These are phyloP conservation scores for Suhomyces prunicola DNA, from an alignment of 805 yeast genomes.

Conservation along the genomic window DNA sequence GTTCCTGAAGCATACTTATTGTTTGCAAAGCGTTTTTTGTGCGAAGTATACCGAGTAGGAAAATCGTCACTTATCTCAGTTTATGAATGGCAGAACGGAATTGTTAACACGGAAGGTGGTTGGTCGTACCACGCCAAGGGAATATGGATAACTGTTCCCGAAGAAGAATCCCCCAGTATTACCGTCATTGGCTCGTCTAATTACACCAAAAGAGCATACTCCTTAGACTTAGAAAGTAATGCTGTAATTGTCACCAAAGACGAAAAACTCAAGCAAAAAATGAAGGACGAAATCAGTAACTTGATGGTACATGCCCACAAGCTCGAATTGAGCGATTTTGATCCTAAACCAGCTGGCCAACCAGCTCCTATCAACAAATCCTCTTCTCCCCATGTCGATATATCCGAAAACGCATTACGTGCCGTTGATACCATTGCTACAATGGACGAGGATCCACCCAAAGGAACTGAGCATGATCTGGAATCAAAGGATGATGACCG, in stretches of 20 bases:
- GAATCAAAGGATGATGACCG: slow-evolving; percentile 55
- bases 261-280: slow-evolving; percentile 48
- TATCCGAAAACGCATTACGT: neutral
- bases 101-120: slow-evolving; percentile 75
- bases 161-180: slow-evolving; percentile 57
- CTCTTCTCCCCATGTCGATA: slow-evolving; percentile 1
- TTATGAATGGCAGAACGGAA: slow-evolving; percentile 84
- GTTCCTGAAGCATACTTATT: slow-evolving; percentile 85
- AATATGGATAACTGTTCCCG: slow-evolving; percentile 71
- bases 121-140: slow-evolving; percentile 99
- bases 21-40: slow-evolving; percentile 66
- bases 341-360: slow-evolving; percentile 21
- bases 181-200: slow-evolving; percentile 92
- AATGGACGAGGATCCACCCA: slow-evolving; percentile 4
- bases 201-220: slow-evolving; percentile 86
- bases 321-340: slow-evolving; percentile 59
- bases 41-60: slow-evolving; percentile 42
- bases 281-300: slow-evolving; percentile 64
- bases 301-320: slow-evolving; percentile 51
- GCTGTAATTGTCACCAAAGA: slow-evolving; percentile 76
- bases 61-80: slow-evolving; percentile 50
- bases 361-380: neutral
- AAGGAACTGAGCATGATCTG: neutral
- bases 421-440: slow-evolving; percentile 5
- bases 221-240: slow-evolving; percentile 84